Evolutionary conservation across 2,329 filamentous ascomycete genomes (phyloP).

Genomic region (Colletotrichum melonis): DNA sequence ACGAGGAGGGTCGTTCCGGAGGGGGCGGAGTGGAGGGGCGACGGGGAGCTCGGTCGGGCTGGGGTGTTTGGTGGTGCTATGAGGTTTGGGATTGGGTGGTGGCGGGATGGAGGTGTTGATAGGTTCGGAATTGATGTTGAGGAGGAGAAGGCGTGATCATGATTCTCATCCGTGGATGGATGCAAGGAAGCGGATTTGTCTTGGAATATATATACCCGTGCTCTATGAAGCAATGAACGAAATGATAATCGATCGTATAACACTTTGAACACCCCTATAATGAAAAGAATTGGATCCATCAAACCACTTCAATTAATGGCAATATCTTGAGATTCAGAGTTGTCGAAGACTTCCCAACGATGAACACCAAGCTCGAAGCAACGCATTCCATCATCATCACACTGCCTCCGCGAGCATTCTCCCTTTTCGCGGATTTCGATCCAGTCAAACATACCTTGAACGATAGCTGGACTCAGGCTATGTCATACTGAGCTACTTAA

Average conservation of each 20-base stretch:
- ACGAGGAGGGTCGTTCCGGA: conserved; percentile 37
- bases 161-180: neutral
- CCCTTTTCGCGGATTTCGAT: too few relatives aligned
- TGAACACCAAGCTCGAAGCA: too few relatives aligned
- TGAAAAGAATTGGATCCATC: neutral
- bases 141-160: neutral
- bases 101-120: neutral
- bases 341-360: too few relatives aligned
- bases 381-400: too few relatives aligned
- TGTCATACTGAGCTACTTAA: too few relatives aligned
- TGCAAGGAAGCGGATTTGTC: neutral
- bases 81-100: conserved; percentile 37
- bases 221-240: neutral
- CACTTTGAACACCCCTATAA: neutral
- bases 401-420: too few relatives aligned
- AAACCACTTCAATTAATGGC: too few relatives aligned
- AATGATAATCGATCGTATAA: neutral
- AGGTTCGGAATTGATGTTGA: conserved; percentile 22
- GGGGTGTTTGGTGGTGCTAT: conserved; percentile 33
- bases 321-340: too few relatives aligned
- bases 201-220: neutral
- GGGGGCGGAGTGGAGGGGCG: conserved; percentile 42
- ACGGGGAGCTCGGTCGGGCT: conserved; percentile 36
- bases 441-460: too few relatives aligned
- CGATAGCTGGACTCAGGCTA: too few relatives aligned